Evolutionary conservation across 2,329 filamentous ascomycete species (phyloP), one percentile per base, ranked within the genome.

Genomic region (Exophiala bonariae): DNA sequence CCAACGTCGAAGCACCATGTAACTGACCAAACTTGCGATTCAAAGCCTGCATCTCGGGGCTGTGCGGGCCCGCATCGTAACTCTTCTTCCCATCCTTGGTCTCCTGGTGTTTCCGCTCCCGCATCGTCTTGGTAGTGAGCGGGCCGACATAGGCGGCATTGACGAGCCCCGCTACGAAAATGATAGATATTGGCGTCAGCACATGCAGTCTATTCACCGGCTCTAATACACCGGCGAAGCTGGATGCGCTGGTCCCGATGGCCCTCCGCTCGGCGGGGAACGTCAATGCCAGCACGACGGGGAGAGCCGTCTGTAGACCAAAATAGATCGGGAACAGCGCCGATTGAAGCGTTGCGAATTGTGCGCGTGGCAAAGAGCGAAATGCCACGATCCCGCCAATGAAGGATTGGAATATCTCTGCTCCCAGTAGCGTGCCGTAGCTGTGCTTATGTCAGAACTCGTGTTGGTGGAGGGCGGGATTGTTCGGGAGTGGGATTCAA

Each of bases 271-370:
- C 77, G n/a, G 80, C 83, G 4, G 90, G 90, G 63, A 89, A 92
- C 3, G 92, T 96, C 45, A 95, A 64, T 16, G 86, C 85, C 14
- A 96, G 74, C 17, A 88, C 63, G 13, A 85, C 67, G 0, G 93
- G 89, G 1, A 92, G 73, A 4, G 78, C 76, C 3, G 89, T 84
- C 71, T 97, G 92, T 47, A 97, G 73, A 36, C 81, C 76, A 67
- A 97, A 97, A 76, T 95, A 99, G 60, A 89, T 78, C 26, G 89
- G 89, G 72, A 96, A 96, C 43, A 91, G 81, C 54, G 81, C 81
- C 56, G 82, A 78, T 69, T 96, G 92, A 23, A 96, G 79, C 14
- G 82, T 77, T 19, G 85, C 82, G 73, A 99, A 97, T 64, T 89
- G 82, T 0, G 88, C 81, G 19, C 89, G 82, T 19, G 89, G 82